Evolutionary conservation across 768 basidiomycete genomes (phyloP).

Genomic region (Termitomyces sp.): DNA sequence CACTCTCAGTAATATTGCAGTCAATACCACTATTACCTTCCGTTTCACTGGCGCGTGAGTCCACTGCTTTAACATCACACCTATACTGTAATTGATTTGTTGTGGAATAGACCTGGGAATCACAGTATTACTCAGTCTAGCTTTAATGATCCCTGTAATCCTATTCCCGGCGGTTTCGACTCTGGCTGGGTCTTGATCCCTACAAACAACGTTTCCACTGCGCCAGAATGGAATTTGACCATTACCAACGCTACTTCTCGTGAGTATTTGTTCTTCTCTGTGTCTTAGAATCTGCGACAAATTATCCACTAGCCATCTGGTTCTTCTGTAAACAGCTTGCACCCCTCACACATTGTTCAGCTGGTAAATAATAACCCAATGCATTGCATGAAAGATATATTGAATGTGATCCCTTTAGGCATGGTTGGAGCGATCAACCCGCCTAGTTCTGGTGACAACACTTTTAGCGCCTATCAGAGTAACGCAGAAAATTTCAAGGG

Average conservation of each 20-base stretch:
- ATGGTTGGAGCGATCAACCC: slow-evolving; percentile 53
- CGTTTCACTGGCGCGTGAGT: slow-evolving; percentile 39
- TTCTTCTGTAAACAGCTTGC: slow-evolving; percentile 51
- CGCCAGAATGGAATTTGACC: slow-evolving; percentile 44
- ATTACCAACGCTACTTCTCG: slow-evolving; percentile 41
- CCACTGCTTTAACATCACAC: neutral
- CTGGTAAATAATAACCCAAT: slow-evolving; percentile 15
- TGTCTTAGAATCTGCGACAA: neutral
- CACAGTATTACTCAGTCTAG: slow-evolving; percentile 49
- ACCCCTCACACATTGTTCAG: slow-evolving; percentile 35
- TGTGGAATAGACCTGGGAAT: slow-evolving; percentile 36
- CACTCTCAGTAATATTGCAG: slow-evolving; percentile 29
- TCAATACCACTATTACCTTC: slow-evolving; percentile 45
- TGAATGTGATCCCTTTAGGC: slow-evolving; percentile 15
- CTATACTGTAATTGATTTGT: neutral
- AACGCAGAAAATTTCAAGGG: slow-evolving; percentile 25
- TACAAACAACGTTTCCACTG: slow-evolving; percentile 11
- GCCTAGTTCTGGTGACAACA: slow-evolving; percentile 32
- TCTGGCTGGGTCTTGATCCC: slow-evolving; percentile 46
- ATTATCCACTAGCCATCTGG: slow-evolving; percentile 38
- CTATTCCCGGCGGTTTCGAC: slow-evolving; percentile 42
- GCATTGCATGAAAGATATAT: neutral
- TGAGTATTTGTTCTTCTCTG: slow-evolving; percentile 16
- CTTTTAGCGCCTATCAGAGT: slow-evolving; percentile 28
- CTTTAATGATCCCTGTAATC: slow-evolving; percentile 39